Conservation (phyloP, 1,139 yeast genomes). For the Kluyveromyces sp. region DNA sequence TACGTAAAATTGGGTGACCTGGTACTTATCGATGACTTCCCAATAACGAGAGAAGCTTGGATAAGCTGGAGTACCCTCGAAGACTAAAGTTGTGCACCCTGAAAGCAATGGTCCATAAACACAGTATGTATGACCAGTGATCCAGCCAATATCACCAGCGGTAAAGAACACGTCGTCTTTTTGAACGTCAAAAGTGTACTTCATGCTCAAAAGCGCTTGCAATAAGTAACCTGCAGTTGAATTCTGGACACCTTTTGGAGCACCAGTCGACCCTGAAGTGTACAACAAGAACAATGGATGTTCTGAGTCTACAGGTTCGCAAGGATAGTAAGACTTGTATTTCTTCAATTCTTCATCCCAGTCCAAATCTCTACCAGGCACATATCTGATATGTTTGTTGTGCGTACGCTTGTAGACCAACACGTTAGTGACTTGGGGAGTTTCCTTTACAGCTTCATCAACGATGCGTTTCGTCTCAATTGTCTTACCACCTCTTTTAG, state of each 20-base stretch:
- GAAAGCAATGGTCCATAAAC: conserved; percentile 73
- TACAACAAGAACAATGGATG: conserved; percentile 90
- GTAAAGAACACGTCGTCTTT: conserved; percentile 67
- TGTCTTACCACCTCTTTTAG: conserved; percentile 75
- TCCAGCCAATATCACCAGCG: conserved; percentile 89
- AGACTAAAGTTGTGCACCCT: conserved; percentile 77
- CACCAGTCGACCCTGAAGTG: conserved; percentile 95
- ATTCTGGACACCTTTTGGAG: conserved; percentile 95
- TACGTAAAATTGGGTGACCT: conserved; percentile 76
- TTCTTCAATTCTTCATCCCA: conserved; percentile 72
- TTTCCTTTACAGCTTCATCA: conserved; percentile 66
- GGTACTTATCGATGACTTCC: conserved; percentile 73
- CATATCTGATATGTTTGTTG: conserved; percentile 56
- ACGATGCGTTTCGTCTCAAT: conserved; percentile 78
- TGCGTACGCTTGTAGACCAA: conserved; percentile 71
- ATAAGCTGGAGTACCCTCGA: conserved; percentile 83
- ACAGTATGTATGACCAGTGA: conserved; percentile 78
- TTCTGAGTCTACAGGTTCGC: conserved; percentile 81
- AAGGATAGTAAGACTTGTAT: conserved; percentile 75
- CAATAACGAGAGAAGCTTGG: conserved; percentile 75
- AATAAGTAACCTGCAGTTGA: conserved; percentile 73
- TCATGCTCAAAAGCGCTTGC: conserved; percentile 62
- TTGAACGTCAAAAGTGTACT: conserved; percentile 71
- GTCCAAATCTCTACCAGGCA: conserved; percentile 57
- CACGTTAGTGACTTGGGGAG: conserved; percentile 63